Percentiles rank a stretch among this genome's conserved stretches.
phyloP scores from a whole-genome alignment of 2,329 filamentous ascomycete genomes.

The Metarhizium humberi region DNA sequence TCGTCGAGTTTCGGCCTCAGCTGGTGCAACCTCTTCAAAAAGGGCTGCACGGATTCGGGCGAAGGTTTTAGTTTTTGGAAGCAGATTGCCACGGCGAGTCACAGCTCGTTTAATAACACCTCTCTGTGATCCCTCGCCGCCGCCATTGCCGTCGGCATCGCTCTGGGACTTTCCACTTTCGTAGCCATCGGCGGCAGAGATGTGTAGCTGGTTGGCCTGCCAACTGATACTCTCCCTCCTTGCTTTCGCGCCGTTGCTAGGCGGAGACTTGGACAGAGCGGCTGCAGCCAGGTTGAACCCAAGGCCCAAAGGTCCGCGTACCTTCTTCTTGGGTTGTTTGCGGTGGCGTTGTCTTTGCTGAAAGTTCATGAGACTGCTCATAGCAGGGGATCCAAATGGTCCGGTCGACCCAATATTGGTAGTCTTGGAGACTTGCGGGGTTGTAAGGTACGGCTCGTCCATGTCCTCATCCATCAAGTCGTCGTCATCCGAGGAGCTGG shows the following conservation, averaged over 20 bases:
- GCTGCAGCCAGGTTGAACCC: conserved; percentile 37
- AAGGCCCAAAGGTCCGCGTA: conserved; percentile 37
- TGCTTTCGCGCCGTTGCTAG: conserved; percentile 41
- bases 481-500: conserved; percentile 63
- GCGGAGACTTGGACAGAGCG: conserved; percentile 64
- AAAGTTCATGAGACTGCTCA: conserved; percentile 75
- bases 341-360: conserved; percentile 65
- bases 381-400: conserved; percentile 61
- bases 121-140: conserved; percentile 45
- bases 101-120: conserved; percentile 77
- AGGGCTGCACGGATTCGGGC: conserved; percentile 85
- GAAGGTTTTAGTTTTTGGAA: conserved; percentile 95
- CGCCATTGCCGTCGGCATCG: conserved; percentile 36
- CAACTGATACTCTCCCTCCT: conserved; percentile 83
- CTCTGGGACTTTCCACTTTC: conserved; percentile 62
- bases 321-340: conserved; percentile 53
- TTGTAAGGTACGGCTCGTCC: conserved; percentile 73
- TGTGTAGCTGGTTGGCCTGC: conserved; percentile 80
- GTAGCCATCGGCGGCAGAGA: conserved; percentile 62
- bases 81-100: conserved; percentile 76
- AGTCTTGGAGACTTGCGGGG: conserved; percentile 64
- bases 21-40: conserved; percentile 75
- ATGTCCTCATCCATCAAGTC: conserved; percentile 64
- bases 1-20: conserved; percentile 80
- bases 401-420: conserved; percentile 34